These are phyloP conservation scores for Kodamaea nitidulidarum DNA, from an alignment of 805 yeast species.

Conservation along the genomic window DNA sequence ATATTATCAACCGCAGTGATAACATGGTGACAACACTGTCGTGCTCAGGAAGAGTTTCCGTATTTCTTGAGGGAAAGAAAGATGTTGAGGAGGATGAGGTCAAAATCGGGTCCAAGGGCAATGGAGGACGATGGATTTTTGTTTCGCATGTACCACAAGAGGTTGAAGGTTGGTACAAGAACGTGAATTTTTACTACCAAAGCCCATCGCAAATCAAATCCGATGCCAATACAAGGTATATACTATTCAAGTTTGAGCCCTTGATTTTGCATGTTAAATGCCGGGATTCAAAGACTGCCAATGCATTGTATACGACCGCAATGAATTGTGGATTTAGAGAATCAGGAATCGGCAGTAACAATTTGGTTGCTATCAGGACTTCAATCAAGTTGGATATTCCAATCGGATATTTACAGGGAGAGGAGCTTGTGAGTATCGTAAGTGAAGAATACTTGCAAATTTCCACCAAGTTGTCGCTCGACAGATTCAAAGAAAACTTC, in stretches of 20 bases:
- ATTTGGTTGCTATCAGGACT: constrained; percentile 72
- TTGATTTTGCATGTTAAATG: constrained; percentile 82
- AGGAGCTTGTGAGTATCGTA: constrained; percentile 43
- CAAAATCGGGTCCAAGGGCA: constrained; percentile 77
- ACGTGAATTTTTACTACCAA: constrained; percentile 18
- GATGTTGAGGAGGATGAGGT: constrained; percentile 14
- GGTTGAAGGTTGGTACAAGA: constrained; percentile 47
- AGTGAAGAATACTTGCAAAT: constrained; percentile 46
- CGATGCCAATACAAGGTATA: constrained; percentile 41
- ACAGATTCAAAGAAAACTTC: constrained; percentile 64
- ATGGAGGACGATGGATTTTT: constrained; percentile 79
- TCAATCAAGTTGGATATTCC: constrained; percentile 76
- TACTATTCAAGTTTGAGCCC: constrained; percentile 80
- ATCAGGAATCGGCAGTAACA: constrained; percentile 77
- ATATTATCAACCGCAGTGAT: constrained; percentile 55
- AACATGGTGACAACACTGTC: constrained; percentile 84
- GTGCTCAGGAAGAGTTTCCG: constrained; percentile 83
- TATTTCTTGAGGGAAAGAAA: constrained; percentile 73
- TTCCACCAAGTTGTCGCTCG: constrained; percentile 52
- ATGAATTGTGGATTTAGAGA: constrained; percentile 86
- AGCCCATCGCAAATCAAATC: constrained; percentile 6
- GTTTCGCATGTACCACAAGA: constrained; percentile 62
- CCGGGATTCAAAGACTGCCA: constrained; percentile 55
- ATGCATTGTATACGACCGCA: constrained; percentile 60
- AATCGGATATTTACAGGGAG: constrained; percentile 49